A percentile compares a stretch with the other conserved stretches of the same genome.
Conservation (phyloP, 1,284 basidiomycete genomes). For the Sanghuangporus weigelae region DNA sequence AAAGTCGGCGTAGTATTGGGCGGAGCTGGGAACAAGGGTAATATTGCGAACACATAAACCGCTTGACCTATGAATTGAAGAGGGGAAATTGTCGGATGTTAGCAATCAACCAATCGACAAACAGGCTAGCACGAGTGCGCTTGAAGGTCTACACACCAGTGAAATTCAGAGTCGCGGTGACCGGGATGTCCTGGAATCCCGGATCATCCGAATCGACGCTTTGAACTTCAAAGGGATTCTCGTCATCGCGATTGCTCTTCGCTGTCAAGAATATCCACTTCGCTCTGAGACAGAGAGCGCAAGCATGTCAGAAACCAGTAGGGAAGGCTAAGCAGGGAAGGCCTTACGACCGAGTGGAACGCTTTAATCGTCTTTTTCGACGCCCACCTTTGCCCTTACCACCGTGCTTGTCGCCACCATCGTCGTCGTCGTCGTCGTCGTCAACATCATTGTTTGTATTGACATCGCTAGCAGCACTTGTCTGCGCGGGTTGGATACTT, state of each 20-base stretch:
- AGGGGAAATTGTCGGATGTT: constrained; percentile 2
- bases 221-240: constrained; percentile 25
- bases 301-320: not conserved
- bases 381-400: constrained; percentile 18
- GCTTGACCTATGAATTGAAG: constrained; percentile 26
- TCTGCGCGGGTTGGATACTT: constrained; percentile 3
- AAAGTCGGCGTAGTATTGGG: constrained; percentile 28
- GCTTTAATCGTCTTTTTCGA: constrained; percentile 5
- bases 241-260: constrained; percentile 11
- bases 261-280: not conserved
- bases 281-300: not conserved
- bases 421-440: constrained; percentile 17
- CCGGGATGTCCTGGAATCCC: constrained; percentile 32
- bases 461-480: not conserved
- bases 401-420: constrained; percentile 20
- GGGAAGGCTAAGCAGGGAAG: not conserved
- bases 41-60: constrained; percentile 29
- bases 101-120: not conserved
- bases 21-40: constrained; percentile 27
- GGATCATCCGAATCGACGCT: constrained; percentile 33
- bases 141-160: constrained; percentile 32
- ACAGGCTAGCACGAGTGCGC: not conserved
- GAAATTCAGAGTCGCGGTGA: constrained; percentile 44
- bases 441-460: constrained; percentile 3
- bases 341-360: not conserved